Evolutionary conservation across 2,329 filamentous ascomycete genomes (phyloP).

Genomic region (Microcyclospora pomicola): DNA sequence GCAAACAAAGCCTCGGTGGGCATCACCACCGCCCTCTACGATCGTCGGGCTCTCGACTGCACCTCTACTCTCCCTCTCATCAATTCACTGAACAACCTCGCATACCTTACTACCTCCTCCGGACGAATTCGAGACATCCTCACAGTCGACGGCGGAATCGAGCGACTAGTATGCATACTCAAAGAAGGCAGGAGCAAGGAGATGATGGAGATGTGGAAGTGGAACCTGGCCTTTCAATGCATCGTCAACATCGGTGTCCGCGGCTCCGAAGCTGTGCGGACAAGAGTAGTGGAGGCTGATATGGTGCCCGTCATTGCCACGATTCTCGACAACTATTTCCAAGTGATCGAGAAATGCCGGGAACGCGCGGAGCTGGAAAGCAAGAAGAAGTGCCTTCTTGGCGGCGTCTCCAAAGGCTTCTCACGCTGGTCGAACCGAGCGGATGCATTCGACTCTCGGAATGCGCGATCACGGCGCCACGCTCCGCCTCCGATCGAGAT

Average conservation of each 20-base stretch:
- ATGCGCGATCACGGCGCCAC: constrained; percentile 49
- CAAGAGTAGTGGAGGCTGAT: constrained; percentile 91
- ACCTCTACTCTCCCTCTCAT: constrained; percentile 95
- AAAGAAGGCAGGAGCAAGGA: constrained; percentile 95
- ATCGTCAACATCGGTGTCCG: constrained; percentile 97
- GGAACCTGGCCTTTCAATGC: constrained; percentile 97
- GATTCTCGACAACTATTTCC: constrained; percentile 96
- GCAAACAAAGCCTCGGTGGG: constrained; percentile 98
- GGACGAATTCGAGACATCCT: constrained; percentile 95
- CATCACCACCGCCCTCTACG: constrained; percentile 96
- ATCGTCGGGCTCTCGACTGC: constrained; percentile 92
- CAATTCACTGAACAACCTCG: constrained; percentile 97
- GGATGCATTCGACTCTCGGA: constrained; percentile 25
- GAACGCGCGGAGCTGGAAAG: constrained; percentile 73
- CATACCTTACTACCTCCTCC: constrained; percentile 94
- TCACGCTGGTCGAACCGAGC: constrained; percentile 25
- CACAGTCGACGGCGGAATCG: constrained; percentile 96
- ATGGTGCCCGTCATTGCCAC: constrained; percentile 99
- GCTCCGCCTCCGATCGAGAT: constrained; percentile 78
- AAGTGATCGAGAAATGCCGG: constrained; percentile 82
- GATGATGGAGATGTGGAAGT: constrained; percentile 99
- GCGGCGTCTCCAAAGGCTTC: constrained; percentile 21
- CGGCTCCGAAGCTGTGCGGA: constrained; percentile 85
- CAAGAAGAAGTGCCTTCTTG: constrained; percentile 39
- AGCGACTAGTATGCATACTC: constrained; percentile 89